Evolutionary conservation across 2,329 filamentous ascomycete species (phyloP).

Genomic region (Cladophialophora yegresii): DNA sequence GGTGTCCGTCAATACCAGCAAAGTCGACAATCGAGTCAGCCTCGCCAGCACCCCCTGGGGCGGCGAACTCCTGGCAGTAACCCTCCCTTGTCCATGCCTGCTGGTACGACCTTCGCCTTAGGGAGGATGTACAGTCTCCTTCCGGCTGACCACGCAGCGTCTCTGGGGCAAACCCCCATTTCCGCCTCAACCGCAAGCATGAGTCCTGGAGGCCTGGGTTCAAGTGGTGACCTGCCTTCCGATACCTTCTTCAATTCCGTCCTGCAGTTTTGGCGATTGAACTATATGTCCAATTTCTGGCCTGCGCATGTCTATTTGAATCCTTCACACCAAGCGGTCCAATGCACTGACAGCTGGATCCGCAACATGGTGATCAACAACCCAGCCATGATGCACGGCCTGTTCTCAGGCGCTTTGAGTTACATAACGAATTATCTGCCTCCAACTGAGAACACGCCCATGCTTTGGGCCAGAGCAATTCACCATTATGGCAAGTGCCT

Average conservation of each 20-base stretch:
- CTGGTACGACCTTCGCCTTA: neutral
- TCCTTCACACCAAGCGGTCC: conserved; percentile 12
- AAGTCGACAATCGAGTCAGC: neutral
- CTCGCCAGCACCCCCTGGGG: neutral
- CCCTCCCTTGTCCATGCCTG: neutral
- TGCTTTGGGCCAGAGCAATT: conserved; percentile 20
- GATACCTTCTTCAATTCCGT: conserved; percentile 23
- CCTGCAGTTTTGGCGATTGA: conserved; percentile 22
- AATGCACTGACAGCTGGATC: conserved; percentile 18
- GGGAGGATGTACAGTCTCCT: conserved; percentile 2
- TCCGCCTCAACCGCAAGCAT: neutral
- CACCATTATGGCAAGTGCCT: conserved; percentile 26
- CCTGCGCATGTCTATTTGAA: conserved; percentile 17
- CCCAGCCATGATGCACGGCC: conserved; percentile 23
- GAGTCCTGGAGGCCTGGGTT: conserved; percentile 6
- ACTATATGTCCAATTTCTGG: conserved; percentile 27
- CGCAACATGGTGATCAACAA: conserved; percentile 19
- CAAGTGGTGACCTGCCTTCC: conserved; percentile 5
- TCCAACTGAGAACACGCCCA: conserved; percentile 17
- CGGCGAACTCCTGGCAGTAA: neutral
- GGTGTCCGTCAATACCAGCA: conserved; percentile 18
- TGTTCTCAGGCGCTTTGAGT: conserved; percentile 21
- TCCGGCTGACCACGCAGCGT: conserved; percentile 7
- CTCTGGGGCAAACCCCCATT: conserved; percentile 3
- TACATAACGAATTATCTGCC: conserved; percentile 25